A percentile compares a stretch with the other conserved stretches of the same genome.
These are phyloP conservation scores for Trichoderma arundinaceum DNA, from an alignment of 2,329 filamentous ascomycete genomes.

Conservation along the genomic window DNA sequence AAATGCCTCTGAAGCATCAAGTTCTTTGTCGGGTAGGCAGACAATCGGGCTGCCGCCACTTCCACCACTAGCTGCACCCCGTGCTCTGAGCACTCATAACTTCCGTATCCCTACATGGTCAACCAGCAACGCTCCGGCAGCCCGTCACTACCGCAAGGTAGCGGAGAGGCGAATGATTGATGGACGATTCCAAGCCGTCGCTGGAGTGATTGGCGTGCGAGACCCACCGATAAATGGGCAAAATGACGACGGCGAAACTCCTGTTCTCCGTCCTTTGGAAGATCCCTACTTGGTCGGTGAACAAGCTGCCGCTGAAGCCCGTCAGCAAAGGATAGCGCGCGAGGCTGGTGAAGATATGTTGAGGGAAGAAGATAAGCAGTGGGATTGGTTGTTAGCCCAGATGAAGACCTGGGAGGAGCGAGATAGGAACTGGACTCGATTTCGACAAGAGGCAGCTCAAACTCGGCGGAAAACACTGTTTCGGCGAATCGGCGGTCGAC, in stretches of 20 bases:
- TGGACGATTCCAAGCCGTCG: slow-evolving; percentile 44
- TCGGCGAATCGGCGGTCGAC: slow-evolving; percentile 48
- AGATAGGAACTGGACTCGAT: slow-evolving; percentile 54
- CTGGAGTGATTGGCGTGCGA: slow-evolving; percentile 33
- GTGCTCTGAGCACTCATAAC: slow-evolving; percentile 53
- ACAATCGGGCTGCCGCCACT: slow-evolving; percentile 58
- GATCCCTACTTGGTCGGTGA: slow-evolving; percentile 72
- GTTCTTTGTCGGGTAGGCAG: slow-evolving; percentile 41
- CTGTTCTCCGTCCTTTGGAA: slow-evolving; percentile 59
- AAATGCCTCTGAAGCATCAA: slow-evolving; percentile 35
- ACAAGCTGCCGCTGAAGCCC: slow-evolving; percentile 63
- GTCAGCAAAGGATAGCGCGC: slow-evolving; percentile 61
- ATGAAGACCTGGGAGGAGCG: slow-evolving; percentile 58
- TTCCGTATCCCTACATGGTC: slow-evolving; percentile 68
- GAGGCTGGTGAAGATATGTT: slow-evolving; percentile 62
- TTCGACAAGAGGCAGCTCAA: slow-evolving; percentile 48
- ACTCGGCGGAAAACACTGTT: slow-evolving; percentile 47
- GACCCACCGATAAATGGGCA: slow-evolving; percentile 21
- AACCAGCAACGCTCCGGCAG: slow-evolving; percentile 57
- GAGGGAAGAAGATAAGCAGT: slow-evolving; percentile 61
- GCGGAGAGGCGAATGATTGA: slow-evolving; percentile 64
- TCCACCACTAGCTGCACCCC: slow-evolving; percentile 48
- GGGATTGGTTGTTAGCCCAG: slow-evolving; percentile 64
- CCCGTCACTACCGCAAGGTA: slow-evolving; percentile 67
- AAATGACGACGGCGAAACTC: slow-evolving; percentile 24